A percentile compares a stretch with the other conserved stretches of the same genome.
Conservation (phyloP, 1,284 basidiomycete genomes). For the Cryptococcus sp. region DNA sequence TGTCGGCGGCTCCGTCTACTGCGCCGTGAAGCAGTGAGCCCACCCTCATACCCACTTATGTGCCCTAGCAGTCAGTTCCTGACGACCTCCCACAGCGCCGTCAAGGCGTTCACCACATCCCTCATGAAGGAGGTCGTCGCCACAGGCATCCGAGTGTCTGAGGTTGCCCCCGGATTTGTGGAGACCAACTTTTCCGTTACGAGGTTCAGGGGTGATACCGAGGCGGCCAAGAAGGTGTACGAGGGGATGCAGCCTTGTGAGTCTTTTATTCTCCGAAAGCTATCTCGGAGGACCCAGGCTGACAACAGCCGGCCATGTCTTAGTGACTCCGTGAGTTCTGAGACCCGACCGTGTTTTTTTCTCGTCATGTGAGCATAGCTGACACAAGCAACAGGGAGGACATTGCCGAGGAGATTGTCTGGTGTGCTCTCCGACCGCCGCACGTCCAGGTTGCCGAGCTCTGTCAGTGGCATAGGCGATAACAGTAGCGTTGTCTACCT, state of each 20-base stretch:
- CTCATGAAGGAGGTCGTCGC: slow-evolving; percentile 81
- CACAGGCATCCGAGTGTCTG: slow-evolving; percentile 83
- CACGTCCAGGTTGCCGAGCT: slow-evolving; percentile 37
- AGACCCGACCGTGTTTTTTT: background rate
- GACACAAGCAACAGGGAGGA: slow-evolving; percentile 62
- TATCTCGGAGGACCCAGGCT: background rate
- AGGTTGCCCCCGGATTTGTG: slow-evolving; percentile 71
- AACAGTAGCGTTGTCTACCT: no score
- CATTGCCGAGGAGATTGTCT: slow-evolving; percentile 96
- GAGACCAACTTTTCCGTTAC: slow-evolving; percentile 69
- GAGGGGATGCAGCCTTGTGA: slow-evolving; percentile 60
- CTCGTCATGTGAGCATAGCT: background rate
- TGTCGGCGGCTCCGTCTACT: slow-evolving; percentile 63
- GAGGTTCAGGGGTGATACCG: slow-evolving; percentile 77
- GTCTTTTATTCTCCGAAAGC: slow-evolving; percentile 5
- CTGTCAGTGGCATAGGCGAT: slow-evolving; percentile 17
- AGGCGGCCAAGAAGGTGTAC: slow-evolving; percentile 80
- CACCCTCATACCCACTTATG: background rate
- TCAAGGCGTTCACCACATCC: slow-evolving; percentile 81
- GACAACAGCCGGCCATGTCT: background rate
- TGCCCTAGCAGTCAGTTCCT: no score
- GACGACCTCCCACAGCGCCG: slow-evolving; percentile 54
- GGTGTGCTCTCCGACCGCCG: slow-evolving; percentile 35
- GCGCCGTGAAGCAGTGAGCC: slow-evolving; percentile 40
- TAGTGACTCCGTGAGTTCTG: slow-evolving; percentile 5